Conservation (phyloP, 108 stramenopile genomes). For the Cyclotella sp. region DNA sequence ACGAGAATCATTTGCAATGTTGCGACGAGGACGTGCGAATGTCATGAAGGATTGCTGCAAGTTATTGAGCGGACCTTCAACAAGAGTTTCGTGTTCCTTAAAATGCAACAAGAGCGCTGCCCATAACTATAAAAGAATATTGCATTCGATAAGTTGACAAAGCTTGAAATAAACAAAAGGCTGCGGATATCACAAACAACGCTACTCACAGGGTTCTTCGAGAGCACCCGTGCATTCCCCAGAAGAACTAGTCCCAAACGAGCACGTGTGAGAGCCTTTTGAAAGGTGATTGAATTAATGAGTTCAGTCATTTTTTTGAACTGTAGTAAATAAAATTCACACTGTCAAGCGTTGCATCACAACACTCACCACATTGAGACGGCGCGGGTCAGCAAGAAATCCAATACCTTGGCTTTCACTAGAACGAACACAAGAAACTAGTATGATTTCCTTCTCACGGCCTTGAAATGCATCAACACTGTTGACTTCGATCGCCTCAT, state of each 20-base stretch:
- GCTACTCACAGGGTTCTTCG: slow-evolving; percentile 76
- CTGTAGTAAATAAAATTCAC: too few relatives aligned
- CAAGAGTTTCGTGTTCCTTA: slow-evolving; percentile 91
- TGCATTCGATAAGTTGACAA: too few relatives aligned
- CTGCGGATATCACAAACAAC: not conserved
- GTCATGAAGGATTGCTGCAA: slow-evolving; percentile 93
- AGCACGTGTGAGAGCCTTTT: slow-evolving; percentile 92
- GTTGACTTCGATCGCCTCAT: slow-evolving; percentile 97
- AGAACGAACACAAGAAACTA: slow-evolving; percentile 97
- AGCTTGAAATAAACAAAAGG: too few relatives aligned
- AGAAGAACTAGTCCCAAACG: slow-evolving; percentile 92
- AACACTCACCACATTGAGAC: slow-evolving; percentile 87
- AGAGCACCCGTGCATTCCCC: slow-evolving; percentile 96
- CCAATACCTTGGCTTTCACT: slow-evolving; percentile 98
- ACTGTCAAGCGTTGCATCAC: too few relatives aligned
- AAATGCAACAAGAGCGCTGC: slow-evolving; percentile 94
- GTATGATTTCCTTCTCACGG: slow-evolving; percentile 98
- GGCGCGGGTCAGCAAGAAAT: slow-evolving; percentile 97
- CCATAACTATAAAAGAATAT: slow-evolving; percentile 70
- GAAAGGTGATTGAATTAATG: too few relatives aligned
- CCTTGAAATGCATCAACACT: slow-evolving; percentile 99
- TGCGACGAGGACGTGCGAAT: slow-evolving; percentile 90
- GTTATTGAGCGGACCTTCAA: slow-evolving; percentile 92
- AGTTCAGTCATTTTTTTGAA: too few relatives aligned
- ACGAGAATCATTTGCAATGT: slow-evolving; percentile 80